Percentiles rank a stretch among this genome's conserved stretches.
Evolutionary conservation across 2,329 filamentous ascomycete species (phyloP).

Genomic region (Claviceps spartinae): DNA sequence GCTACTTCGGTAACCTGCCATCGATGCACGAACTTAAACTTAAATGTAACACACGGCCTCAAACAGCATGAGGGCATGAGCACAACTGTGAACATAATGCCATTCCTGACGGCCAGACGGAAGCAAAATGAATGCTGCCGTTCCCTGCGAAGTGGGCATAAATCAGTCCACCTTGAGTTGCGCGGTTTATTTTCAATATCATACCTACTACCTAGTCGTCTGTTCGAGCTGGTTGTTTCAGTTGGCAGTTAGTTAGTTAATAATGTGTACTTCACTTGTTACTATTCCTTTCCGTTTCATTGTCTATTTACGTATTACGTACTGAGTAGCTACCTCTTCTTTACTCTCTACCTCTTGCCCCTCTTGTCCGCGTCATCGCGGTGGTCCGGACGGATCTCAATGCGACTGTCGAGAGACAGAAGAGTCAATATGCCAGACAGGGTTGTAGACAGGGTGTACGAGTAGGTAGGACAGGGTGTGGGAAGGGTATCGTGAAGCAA

Average conservation of each 20-base stretch:
- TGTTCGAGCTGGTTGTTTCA: too few relatives aligned
- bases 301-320: too few relatives aligned
- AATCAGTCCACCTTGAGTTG: too few relatives aligned
- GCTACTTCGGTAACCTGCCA: background rate
- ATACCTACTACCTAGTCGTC: too few relatives aligned
- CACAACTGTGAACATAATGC: background rate
- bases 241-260: too few relatives aligned
- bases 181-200: too few relatives aligned
- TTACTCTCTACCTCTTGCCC: background rate
- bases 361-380: background rate
- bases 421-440: background rate
- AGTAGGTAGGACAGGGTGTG: too few relatives aligned
- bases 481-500: too few relatives aligned
- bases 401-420: background rate
- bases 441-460: background rate
- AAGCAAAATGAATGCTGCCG: background rate
- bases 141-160: too few relatives aligned
- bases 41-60: background rate
- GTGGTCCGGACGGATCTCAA: background rate
- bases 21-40: background rate
- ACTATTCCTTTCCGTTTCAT: too few relatives aligned
- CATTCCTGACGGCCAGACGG: background rate
- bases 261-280: too few relatives aligned
- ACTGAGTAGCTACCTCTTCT: too few relatives aligned
- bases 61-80: background rate